A percentile compares a stretch with the other conserved stretches of the same genome.
Conservation (phyloP, 441 rosid species). For the Cnidoscolus chayamansa region DNA sequence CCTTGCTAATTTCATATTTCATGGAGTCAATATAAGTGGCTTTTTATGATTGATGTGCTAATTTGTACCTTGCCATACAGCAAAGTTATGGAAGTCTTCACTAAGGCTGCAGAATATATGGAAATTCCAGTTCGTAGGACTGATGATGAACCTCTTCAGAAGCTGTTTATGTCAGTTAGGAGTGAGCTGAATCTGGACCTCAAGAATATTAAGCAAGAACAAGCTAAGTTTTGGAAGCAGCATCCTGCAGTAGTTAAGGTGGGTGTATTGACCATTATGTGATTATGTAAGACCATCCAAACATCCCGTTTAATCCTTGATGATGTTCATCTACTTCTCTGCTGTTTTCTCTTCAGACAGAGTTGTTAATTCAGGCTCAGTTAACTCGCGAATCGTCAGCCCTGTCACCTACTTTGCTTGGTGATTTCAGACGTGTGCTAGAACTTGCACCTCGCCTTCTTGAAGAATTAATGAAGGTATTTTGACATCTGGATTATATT, state of each 20-base stretch:
- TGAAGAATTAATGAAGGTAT: constrained; percentile 94
- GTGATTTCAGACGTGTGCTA: constrained; percentile 83
- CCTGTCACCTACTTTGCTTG: constrained; percentile 70
- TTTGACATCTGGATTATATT: constrained; percentile 5
- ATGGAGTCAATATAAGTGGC: not conserved
- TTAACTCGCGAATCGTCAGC: constrained; percentile 73
- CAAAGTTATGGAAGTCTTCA: constrained; percentile 98
- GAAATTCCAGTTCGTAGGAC: constrained; percentile 97
- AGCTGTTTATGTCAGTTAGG: constrained; percentile 90
- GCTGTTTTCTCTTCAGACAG: constrained; percentile 56
- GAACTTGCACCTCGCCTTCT: constrained; percentile 97
- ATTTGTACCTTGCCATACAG: constrained; percentile 41
- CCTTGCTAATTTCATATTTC: not conserved
- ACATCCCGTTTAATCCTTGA: constrained; percentile 10
- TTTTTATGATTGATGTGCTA: constrained; percentile 14
- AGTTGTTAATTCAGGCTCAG: constrained; percentile 96
- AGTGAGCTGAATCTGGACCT: constrained; percentile 95
- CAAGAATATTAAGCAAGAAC: constrained; percentile 98
- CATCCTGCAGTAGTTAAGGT: constrained; percentile 98
- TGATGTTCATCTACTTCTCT: constrained; percentile 17
- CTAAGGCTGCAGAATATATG: constrained; percentile 92
- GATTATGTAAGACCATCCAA: constrained; percentile 11
- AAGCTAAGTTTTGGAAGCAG: constrained; percentile 99
- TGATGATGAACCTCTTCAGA: constrained; percentile 94
- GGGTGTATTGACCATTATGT: constrained; percentile 19